A percentile compares a stretch with the other conserved stretches of the same genome.
phyloP scores from a whole-genome alignment of 163 green algal species.

The Scenedesmus sp. region DNA sequence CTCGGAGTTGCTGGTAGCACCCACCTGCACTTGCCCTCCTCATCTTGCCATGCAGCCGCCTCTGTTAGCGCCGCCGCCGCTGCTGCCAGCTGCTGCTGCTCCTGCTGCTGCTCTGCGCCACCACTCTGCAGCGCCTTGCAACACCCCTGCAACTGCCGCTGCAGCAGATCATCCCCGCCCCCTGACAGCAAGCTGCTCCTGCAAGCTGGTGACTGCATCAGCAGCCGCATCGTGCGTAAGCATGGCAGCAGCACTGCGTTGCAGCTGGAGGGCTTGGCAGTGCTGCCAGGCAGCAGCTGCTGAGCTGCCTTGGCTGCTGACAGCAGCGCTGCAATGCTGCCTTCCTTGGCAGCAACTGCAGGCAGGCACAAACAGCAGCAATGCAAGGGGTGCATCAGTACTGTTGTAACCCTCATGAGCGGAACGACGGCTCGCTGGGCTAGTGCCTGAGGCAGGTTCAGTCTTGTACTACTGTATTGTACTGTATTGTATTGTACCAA shows the following conservation, averaged over 20 bases:
- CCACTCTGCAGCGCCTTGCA: background rate
- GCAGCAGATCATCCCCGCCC: conserved; percentile 40
- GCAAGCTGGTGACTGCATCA: conserved; percentile 55
- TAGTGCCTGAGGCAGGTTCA: too few relatives aligned
- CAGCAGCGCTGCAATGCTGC: conserved; percentile 37
- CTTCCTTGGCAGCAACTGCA: conserved; percentile 42
- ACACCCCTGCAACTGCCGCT: conserved; percentile 24
- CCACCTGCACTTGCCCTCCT: conserved; percentile 70
- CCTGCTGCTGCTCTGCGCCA: conserved; percentile 21
- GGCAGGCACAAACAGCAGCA: background rate
- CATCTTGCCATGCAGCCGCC: conserved; percentile 60
- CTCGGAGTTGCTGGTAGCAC: too few relatives aligned
- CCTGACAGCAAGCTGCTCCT: conserved; percentile 53
- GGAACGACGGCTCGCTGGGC: too few relatives aligned
- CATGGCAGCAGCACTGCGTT: conserved; percentile 14
- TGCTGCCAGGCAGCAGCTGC: background rate
- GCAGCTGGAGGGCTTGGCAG: background rate
- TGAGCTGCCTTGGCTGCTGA: conserved; percentile 34
- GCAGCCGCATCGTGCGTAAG: conserved; percentile 27
- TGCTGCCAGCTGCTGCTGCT: conserved; percentile 45
- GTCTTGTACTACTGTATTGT: too few relatives aligned
- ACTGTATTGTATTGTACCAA: too few relatives aligned
- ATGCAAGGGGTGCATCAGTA: background rate
- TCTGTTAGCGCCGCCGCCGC: conserved; percentile 42
- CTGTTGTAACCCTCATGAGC: background rate